Conservation (phyloP, 2,329 filamentous ascomycete species). For the Fusarium citri region DNA sequence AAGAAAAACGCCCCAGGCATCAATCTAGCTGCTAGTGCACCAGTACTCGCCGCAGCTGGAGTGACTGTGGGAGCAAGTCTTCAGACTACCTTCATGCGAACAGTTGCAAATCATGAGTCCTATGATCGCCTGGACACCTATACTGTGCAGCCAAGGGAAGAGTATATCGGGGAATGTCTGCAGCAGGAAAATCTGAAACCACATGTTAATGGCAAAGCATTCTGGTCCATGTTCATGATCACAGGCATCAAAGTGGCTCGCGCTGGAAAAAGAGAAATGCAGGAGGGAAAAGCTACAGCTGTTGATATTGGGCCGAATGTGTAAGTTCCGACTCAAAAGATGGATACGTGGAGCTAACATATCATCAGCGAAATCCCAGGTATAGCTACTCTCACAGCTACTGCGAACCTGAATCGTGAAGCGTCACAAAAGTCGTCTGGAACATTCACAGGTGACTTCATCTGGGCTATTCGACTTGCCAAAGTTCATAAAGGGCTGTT, state of each 20-base stretch:
- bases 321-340: neutral
- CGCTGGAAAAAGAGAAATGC: neutral
- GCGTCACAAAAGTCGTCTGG: too few species aligned
- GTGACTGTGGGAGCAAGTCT: rapidly evolving
- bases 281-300: rapidly evolving
- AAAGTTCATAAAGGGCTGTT: neutral
- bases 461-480: neutral
- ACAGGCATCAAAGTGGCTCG: neutral
- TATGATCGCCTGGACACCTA: neutral
- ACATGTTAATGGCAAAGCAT: neutral
- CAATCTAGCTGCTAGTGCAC: rapidly evolving
- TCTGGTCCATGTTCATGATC: neutral
- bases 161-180: neutral
- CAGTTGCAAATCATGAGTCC: neutral
- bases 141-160: neutral
- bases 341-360: too few species aligned
- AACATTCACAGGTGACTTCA: neutral
- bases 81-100: neutral
- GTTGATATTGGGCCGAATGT: neutral
- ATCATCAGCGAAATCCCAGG: neutral
- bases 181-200: rapidly evolving
- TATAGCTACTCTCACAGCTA: neutral
- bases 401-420: neutral
- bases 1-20: rapidly evolving
- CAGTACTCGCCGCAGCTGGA: rapidly evolving